These are phyloP conservation scores for Pleurozium schreberi DNA, from an alignment of 225 moss, liverwort and hornwort genomes.

Conservation along the genomic window DNA sequence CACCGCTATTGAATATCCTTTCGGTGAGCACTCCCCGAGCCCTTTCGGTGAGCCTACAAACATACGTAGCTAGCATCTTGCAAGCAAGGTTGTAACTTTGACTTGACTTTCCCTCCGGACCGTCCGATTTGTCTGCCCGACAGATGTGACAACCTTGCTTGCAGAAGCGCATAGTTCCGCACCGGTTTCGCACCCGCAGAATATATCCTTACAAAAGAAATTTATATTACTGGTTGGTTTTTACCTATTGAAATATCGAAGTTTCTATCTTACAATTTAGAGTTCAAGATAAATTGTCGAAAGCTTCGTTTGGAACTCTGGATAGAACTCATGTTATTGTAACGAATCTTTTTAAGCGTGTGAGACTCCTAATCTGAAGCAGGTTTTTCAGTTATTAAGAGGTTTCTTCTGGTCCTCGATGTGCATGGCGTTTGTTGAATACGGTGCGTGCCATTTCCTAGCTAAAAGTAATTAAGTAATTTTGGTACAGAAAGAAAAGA, in stretches of 20 bases:
- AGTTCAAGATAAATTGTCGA: background rate
- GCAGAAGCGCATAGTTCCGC: background rate
- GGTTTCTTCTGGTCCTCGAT: background rate
- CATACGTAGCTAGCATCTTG: background rate
- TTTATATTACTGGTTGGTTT: background rate
- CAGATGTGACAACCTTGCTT: background rate
- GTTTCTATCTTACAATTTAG: background rate
- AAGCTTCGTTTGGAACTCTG: background rate
- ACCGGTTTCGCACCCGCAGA: background rate
- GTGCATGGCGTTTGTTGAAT: background rate
- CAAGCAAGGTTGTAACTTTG: background rate
- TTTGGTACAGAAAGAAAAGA: background rate
- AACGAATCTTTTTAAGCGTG: background rate
- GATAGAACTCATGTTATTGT: background rate
- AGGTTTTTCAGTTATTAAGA: background rate
- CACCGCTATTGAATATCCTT: background rate
- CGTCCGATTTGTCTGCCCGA: background rate
- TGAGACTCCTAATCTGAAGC: background rate
- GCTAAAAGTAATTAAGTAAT: background rate
- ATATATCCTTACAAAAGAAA: background rate
- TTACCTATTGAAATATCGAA: background rate
- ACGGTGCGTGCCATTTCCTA: background rate
- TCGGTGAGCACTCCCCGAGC: background rate
- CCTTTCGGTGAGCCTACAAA: background rate
- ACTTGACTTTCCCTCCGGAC: background rate